Evolutionary conservation across 2,329 filamentous ascomycete genomes (phyloP), one percentile per base, ranked within the genome.

Genomic region (Drechslerella stenobrocha): DNA sequence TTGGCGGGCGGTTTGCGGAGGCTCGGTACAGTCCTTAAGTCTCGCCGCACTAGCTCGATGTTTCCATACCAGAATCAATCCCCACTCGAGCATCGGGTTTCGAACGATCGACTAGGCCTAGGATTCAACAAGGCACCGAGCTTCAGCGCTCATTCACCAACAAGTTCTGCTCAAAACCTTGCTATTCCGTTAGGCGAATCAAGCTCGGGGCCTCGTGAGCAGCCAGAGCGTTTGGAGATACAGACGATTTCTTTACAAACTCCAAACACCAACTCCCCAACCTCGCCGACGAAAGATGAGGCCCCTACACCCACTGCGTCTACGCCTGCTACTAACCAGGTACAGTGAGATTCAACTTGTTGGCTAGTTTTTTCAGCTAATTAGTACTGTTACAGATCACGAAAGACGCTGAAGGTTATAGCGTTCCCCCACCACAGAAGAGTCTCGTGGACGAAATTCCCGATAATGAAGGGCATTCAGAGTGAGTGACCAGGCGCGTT

Each of bases 401-500:
- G 18, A 88, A 84, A 74, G 89, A 93, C 74, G 78, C 83, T 0
- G 89, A 95, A 70, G 89, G 89, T 4, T 93, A 86, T 74, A 87
- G 82, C 2, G 82, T 92, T n/a, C 88, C 87, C 0, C 80, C 84
- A 0, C 79, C 83, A 1, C 79, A 80, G 72, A 80, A 85, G 71
- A 80, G 86, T 75, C 80, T 69, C 15, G 64, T 61, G 13, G 64
- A 69, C 22, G 57, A 74, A 76, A 18, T 80, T 81, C 70, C 77
- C 79, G 64, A 69, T 34, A 59, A 26, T 26, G 64, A 69, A 20
- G 48, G 53, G 32, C 57, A 61, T 26, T 8, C 44, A 40, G 69
- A 71, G 75, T 75, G 51, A 50, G 40, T 50, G 52, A 50, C 34
- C 34, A 30, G 15, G 11, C n/a, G n/a, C n/a, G n/a, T n/a, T n/a